Conservation (phyloP, 1,284 basidiomycete species). For the Athelia sp. region DNA sequence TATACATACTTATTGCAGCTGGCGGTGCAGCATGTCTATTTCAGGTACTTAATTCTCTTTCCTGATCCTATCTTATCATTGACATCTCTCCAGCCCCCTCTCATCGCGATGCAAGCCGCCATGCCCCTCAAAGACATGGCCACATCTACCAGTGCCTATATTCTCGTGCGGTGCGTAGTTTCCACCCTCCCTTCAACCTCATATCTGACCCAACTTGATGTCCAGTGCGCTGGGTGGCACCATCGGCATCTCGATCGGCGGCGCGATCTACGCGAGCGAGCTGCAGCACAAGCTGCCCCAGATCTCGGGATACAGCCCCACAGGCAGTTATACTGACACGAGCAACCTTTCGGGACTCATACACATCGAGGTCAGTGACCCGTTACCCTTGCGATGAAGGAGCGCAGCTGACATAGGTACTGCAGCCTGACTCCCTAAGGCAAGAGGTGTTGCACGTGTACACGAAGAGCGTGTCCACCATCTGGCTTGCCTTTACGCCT, state of each 20-base stretch:
- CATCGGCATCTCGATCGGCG: conserved; percentile 25
- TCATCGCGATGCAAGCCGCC: conserved; percentile 28
- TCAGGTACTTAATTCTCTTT: conserved; percentile 16
- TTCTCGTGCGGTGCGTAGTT: conserved; percentile 25
- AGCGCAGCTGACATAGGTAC: no score
- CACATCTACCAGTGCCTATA: conserved; percentile 30
- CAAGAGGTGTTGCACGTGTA: conserved; percentile 10
- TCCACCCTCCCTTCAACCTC: no score
- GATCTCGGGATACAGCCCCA: conserved; percentile 6
- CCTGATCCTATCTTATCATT: neutral
- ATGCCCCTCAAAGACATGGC: conserved; percentile 46
- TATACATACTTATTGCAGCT: conserved; percentile 28
- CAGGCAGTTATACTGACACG: conserved; percentile 4
- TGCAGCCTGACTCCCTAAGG: neutral
- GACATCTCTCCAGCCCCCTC: conserved; percentile 20
- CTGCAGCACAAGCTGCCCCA: conserved; percentile 7
- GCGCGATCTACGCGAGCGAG: conserved; percentile 15
- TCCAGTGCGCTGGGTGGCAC: conserved; percentile 25
- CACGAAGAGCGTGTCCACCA: conserved; percentile 10
- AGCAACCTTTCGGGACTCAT: conserved; percentile 12
- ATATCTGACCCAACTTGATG: no score
- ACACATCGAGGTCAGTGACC: conserved; percentile 9
- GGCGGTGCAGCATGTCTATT: conserved; percentile 33
- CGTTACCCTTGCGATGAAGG: conserved; percentile 2
- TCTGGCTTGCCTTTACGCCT: conserved; percentile 5